Evolutionary conservation across 352 stramenopile genomes (phyloP).

Genomic region (Globisporangium heterothallicum): DNA sequence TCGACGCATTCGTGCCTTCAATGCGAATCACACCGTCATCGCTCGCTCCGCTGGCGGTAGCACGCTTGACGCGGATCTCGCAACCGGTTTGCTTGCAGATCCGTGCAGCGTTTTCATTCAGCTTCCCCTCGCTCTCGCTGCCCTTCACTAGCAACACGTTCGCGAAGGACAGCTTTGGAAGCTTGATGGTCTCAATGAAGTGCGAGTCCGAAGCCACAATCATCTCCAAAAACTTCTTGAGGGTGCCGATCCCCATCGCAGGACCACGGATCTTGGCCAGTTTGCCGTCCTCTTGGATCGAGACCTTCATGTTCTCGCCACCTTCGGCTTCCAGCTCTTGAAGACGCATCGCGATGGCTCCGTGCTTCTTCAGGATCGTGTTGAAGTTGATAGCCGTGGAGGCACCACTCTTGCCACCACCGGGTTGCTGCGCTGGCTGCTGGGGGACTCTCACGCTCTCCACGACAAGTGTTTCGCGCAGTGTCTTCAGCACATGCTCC

Average conservation of each 20-base stretch:
- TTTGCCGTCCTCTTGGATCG: conserved; percentile 62
- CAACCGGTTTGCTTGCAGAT: conserved; percentile 74
- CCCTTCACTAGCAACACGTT: conserved; percentile 46
- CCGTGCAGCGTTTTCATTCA: conserved; percentile 74
- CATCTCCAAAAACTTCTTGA: conserved; percentile 79
- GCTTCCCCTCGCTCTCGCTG: conserved; percentile 17
- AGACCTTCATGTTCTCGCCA: conserved; percentile 56
- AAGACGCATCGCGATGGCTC: conserved; percentile 48
- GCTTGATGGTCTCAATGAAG: conserved; percentile 58
- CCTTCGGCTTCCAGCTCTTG: conserved; percentile 72
- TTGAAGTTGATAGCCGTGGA: conserved; percentile 37
- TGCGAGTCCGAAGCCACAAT: conserved; percentile 44
- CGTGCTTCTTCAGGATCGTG: conserved; percentile 49
- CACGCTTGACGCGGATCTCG: conserved; percentile 60
- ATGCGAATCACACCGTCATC: conserved; percentile 52
- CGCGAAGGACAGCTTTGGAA: conserved; percentile 44
- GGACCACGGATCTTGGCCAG: conserved; percentile 65
- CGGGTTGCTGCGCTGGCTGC: conserved; percentile 2
- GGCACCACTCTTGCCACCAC: conserved; percentile 13
- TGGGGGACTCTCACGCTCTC: conserved; percentile 49
- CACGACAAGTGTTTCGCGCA: conserved; percentile 58
- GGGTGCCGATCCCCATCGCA: conserved; percentile 54
- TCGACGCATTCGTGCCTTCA: conserved; percentile 50
- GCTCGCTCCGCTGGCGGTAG: conserved; percentile 11
- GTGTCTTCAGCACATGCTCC: conserved; percentile 49